phyloP scores from a whole-genome alignment of 345 rosid species.

The Clausena lansium region DNA sequence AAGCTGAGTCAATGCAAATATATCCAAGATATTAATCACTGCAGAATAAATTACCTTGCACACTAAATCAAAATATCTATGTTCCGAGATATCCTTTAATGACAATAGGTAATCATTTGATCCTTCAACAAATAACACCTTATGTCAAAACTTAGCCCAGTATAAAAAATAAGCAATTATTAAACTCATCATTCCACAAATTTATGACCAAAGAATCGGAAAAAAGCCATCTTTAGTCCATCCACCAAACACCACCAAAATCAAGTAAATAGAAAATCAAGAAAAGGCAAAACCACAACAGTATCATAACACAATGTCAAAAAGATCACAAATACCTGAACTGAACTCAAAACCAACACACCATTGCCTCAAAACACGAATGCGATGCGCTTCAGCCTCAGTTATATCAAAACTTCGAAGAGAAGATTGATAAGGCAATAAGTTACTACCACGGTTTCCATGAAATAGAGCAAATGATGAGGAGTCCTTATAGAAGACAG shows the following conservation, averaged over 20 bases:
- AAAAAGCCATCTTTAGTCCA: background rate
- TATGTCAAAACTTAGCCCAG: background rate
- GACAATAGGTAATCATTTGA: background rate
- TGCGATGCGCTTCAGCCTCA: background rate
- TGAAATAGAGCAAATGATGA: constrained; percentile 12
- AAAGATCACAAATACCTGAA: background rate
- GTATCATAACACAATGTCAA: background rate
- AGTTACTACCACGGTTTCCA: background rate
- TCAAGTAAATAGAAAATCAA: background rate
- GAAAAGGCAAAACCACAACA: background rate
- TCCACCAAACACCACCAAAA: constrained; percentile 4
- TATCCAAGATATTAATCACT: background rate
- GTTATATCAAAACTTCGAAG: background rate
- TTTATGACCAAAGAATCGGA: background rate
- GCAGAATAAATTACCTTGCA: constrained; percentile 15
- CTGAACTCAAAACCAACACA: background rate
- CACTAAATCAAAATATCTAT: constrained; percentile 14
- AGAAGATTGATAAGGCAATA: background rate
- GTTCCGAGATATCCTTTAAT: background rate
- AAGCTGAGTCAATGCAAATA: background rate
- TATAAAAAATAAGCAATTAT: background rate
- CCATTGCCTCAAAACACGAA: background rate
- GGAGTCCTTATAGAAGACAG: constrained; percentile 5
- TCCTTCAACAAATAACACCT: constrained; percentile 10
- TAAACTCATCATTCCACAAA: background rate